Conservation (phyloP, 257 asterid species). For the Nicotiana tomentosiformis region DNA sequence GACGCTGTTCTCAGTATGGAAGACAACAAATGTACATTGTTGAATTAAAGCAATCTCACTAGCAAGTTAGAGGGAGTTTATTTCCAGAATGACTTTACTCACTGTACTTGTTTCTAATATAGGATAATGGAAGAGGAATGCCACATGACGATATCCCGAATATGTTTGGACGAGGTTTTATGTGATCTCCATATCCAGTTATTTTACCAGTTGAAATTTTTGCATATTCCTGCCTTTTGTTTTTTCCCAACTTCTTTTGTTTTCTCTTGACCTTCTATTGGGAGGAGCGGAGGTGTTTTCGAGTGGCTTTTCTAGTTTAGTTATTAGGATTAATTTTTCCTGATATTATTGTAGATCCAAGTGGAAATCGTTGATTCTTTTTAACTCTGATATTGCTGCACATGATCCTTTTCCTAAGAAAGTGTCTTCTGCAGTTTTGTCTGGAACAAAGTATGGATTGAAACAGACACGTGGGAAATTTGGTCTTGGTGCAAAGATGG, state of each 20-base stretch:
- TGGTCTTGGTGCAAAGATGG: constrained; percentile 98
- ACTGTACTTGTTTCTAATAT: constrained; percentile 19
- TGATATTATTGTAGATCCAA: not conserved
- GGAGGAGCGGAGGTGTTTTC: not conserved
- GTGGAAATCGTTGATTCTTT: constrained; percentile 2
- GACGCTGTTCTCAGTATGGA: not conserved
- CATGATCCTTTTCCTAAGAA: constrained; percentile 15
- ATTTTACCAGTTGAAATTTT: not conserved
- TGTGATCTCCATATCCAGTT: not conserved
- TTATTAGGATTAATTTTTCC: not conserved
- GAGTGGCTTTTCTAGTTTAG: not conserved
- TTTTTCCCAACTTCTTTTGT: not conserved
- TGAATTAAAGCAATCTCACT: not conserved
- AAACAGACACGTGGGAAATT: constrained; percentile 94
- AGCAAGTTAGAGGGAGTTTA: not conserved
- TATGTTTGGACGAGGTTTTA: constrained; percentile 90
- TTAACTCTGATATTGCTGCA: constrained; percentile 1
- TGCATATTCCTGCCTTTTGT: not conserved
- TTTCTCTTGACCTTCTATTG: not conserved
- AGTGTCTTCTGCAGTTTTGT: constrained; percentile 56
- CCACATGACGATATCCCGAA: constrained; percentile 94
- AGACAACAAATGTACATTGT: not conserved
- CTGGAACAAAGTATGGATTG: constrained; percentile 92
- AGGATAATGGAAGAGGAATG: constrained; percentile 98
- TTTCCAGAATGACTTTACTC: constrained; percentile 13